These are phyloP conservation scores for Geoglossum glabrum DNA, from an alignment of 495 filamentous ascomycete species.

Conservation along the genomic window DNA sequence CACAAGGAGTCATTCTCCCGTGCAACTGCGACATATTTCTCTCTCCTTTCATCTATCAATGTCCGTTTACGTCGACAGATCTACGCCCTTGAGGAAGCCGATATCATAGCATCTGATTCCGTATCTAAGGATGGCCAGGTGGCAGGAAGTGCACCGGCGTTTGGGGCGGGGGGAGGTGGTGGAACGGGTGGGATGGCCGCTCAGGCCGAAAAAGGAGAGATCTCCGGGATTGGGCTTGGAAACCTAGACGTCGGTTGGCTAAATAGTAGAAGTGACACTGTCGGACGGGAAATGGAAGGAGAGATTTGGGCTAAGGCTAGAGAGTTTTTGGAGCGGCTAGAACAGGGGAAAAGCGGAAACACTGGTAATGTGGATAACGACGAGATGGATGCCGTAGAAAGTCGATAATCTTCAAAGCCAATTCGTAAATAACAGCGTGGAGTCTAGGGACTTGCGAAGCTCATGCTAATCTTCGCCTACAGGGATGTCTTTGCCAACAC, in stretches of 20 bases:
- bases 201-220: conserved; percentile 7
- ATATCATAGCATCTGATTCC: conserved; percentile 36
- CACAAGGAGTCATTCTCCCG: conserved; percentile 39
- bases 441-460: neutral
- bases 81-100: conserved; percentile 57
- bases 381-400: neutral
- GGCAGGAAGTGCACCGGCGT: neutral
- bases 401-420: neutral
- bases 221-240: conserved; percentile 33
- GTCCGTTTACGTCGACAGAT: conserved; percentile 57
- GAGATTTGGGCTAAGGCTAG: conserved; percentile 52
- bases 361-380: neutral
- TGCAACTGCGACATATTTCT: conserved; percentile 44
- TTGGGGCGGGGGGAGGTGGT: conserved; percentile 5
- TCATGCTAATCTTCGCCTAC: neutral
- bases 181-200: conserved; percentile 6
- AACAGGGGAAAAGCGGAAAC: neutral
- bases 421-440: neutral
- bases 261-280: conserved; percentile 55
- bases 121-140: conserved; percentile 8
- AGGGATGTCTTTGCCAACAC: neutral
- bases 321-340: conserved; percentile 24
- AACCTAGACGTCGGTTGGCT: conserved; percentile 63
- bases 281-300: conserved; percentile 57
- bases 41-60: conserved; percentile 46